Evolutionary conservation across 345 rosid genomes (phyloP).

Genomic region (Streptanthus diversifolius): DNA sequence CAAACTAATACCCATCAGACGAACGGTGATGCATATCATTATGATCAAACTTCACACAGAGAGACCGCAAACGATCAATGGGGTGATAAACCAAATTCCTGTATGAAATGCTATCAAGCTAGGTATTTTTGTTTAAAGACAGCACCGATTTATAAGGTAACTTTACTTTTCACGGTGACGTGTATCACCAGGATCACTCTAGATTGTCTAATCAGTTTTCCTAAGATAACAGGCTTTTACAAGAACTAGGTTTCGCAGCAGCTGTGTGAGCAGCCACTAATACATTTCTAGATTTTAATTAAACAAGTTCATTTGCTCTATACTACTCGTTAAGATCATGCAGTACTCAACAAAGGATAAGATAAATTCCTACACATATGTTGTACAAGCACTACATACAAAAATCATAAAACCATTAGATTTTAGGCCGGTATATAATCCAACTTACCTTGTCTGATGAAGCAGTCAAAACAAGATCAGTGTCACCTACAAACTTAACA

Average conservation of each 20-base stretch:
- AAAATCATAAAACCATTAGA: not conserved
- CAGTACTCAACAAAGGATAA: not conserved
- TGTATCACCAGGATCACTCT: not conserved
- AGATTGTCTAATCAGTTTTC: not conserved
- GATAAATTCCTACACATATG: not conserved
- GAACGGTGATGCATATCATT: not conserved
- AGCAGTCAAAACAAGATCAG: constrained; percentile 65
- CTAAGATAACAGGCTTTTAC: not conserved
- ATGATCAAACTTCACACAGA: not conserved
- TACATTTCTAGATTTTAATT: not conserved
- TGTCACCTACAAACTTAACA: constrained; percentile 34
- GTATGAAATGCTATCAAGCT: constrained; percentile 4
- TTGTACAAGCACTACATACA: not conserved
- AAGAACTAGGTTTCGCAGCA: not conserved
- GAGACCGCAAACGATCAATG: not conserved
- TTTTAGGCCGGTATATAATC: not conserved
- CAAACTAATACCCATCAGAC: not conserved
- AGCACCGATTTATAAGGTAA: not conserved
- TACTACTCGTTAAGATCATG: not conserved
- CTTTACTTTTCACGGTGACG: not conserved
- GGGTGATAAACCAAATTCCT: not conserved
- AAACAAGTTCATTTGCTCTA: not conserved
- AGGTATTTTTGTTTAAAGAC: not conserved
- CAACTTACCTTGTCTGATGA: constrained; percentile 80
- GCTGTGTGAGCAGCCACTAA: not conserved